Evolutionary conservation across 2,329 filamentous ascomycete genomes (phyloP), one percentile per base, ranked within the genome.

Genomic region (Colletotrichum shisoi): DNA sequence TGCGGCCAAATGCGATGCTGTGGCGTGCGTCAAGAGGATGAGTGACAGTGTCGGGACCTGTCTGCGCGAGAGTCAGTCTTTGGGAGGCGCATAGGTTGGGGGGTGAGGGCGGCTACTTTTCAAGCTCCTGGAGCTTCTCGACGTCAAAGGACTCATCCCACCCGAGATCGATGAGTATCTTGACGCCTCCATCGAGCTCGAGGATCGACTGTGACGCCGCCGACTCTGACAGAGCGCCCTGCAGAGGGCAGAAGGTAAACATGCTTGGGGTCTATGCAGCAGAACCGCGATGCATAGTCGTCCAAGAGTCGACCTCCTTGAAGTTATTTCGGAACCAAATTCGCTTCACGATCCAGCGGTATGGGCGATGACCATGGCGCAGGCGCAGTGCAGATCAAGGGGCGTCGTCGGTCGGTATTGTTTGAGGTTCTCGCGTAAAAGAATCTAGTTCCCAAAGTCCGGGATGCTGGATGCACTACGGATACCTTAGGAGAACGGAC

Each of bases 171-270:
- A 99, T 88, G 61, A 99, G 85, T 59, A 99, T 88, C 79, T 98
- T 98, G 80, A 99, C 91, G 67, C 94, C 95, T 71, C 94, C 94
- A 81, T 99, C 95, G 63, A 99, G 90, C 82, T 98, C 94, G 54
- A 99, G 83, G 42, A 99, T 87, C n/a, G 95, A 98, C 78, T 97
- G 93, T 70, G 93, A 96, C 49, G 94, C 94, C 66, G 89, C 84
- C 53, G 93, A 95, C 71, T 91, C 87, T 58, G 92, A 94, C 75
- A 96, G 92, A 69, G 95, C 94, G 76, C 95, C 95, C 72, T 97
- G 89, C 65, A 99, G 84, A 53, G 95, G 89, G 74, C 91, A 96
- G 80, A 98, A 97, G 71, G 91, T 96, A 83, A 99, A 98, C 95
- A 99, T 99, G 74, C 3, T 67, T 49, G 48, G 19, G 34, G 54